A percentile compares a stretch with the other conserved stretches of the same genome.
phyloP scores from a whole-genome alignment of 2,329 filamentous ascomycete species.

The Ophiostoma triangulosporum region DNA sequence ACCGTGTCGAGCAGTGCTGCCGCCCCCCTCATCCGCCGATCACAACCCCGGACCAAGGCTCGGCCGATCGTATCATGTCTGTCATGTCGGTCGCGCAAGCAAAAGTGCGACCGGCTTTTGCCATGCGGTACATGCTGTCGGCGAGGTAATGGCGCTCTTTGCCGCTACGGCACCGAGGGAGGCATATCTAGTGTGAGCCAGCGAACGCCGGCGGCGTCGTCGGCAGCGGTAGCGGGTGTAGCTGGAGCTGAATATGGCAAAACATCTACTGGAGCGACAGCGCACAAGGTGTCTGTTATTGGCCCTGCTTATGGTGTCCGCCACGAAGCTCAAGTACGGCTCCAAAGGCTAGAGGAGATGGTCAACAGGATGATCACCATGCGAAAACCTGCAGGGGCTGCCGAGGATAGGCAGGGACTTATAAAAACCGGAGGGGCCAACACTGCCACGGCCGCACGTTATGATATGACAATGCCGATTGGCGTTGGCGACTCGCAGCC shows the following conservation, averaged over 20 bases:
- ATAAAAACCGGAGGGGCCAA: background rate
- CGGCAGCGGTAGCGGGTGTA: no score
- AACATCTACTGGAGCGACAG: background rate
- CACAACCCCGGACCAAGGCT: background rate
- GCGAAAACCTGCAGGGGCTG: background rate
- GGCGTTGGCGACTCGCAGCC: background rate
- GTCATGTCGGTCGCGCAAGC: slow-evolving; percentile 29
- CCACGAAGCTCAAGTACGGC: slow-evolving; percentile 26
- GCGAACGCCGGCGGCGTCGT: background rate
- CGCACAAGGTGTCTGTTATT: background rate
- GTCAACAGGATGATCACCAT: slow-evolving; percentile 18
- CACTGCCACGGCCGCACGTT: background rate
- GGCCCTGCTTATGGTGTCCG: background rate
- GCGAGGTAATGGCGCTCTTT: slow-evolving; percentile 22
- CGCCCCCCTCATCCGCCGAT: background rate
- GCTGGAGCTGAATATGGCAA: no score
- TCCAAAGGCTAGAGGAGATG: slow-evolving; percentile 28
- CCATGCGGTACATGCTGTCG: slow-evolving; percentile 27
- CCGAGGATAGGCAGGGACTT: background rate
- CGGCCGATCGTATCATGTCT: slow-evolving; percentile 29
- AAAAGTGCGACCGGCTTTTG: slow-evolving; percentile 28
- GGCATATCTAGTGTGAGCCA: background rate
- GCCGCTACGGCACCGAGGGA: slow-evolving; percentile 19
- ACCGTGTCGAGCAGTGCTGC: background rate
- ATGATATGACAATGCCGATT: background rate